phyloP scores from a whole-genome alignment of 352 stramenopile genomes.

The Phytophthora pluvialis region DNA sequence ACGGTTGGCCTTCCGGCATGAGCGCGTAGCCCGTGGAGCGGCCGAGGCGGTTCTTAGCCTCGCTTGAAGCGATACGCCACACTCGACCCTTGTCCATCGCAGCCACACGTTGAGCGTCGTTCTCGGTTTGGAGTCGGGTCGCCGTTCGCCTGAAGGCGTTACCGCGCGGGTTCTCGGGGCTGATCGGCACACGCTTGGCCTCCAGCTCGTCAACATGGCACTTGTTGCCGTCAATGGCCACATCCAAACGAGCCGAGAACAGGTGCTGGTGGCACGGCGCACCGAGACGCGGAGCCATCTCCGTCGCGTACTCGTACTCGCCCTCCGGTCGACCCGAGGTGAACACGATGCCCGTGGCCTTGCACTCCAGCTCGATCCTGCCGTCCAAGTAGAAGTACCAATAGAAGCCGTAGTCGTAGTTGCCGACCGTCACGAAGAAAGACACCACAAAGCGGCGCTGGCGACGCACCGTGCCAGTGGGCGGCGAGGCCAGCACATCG shows the following conservation, averaged over 20 bases:
- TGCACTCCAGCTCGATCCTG: conserved; percentile 83
- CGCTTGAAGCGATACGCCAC: conserved; percentile 74
- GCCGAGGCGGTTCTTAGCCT: conserved; percentile 62
- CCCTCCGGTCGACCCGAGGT: conserved; percentile 72
- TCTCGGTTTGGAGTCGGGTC: conserved; percentile 58
- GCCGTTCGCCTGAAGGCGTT: conserved; percentile 65
- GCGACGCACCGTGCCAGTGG: conserved; percentile 54
- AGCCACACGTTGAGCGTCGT: conserved; percentile 50
- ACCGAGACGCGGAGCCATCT: conserved; percentile 69
- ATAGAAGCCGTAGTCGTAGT: conserved; percentile 85
- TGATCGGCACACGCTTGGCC: conserved; percentile 53
- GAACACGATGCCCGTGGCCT: conserved; percentile 82
- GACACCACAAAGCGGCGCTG: conserved; percentile 81
- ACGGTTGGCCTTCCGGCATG: conserved; percentile 54
- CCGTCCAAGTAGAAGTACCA: conserved; percentile 45
- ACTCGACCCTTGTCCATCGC: conserved; percentile 63
- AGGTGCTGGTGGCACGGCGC: conserved; percentile 79
- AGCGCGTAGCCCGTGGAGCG: conserved; percentile 71
- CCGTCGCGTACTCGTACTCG: conserved; percentile 56
- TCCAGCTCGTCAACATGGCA: conserved; percentile 63
- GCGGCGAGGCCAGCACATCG: conserved; percentile 37
- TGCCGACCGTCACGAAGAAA: conserved; percentile 87
- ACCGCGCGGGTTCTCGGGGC: conserved; percentile 55
- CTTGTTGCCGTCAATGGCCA: conserved; percentile 74
- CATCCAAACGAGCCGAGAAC: conserved; percentile 80